Evolutionary conservation across 2,329 filamentous ascomycete species (phyloP), one percentile per base, ranked within the genome.

Genomic region (Botryotinia globosa): DNA sequence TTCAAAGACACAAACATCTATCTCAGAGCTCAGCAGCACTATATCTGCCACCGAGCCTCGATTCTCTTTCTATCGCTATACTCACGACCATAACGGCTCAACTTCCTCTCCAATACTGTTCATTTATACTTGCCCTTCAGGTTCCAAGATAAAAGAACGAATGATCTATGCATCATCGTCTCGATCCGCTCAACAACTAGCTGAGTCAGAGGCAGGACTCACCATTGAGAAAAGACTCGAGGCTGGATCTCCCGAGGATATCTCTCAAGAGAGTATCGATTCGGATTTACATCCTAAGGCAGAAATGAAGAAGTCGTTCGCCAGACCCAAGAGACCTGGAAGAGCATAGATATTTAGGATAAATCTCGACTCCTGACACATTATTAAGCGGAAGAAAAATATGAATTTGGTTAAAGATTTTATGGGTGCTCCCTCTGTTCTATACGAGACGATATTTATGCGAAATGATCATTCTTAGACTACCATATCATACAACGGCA

Each of bases 141-240:
- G 86, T 69, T 92, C 90, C 82, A 84, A 87, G 69, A 92, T 96
- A 84, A 94, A 93, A 84, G 91, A 92, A 82, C 87, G 92, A 75
- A 97, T 97, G 93, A 82, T 96, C 79, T 96, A 96, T 81, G 92
- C 93, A 48, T 84, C 90, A 39, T 90, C 90, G 84, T 90, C 90
- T 82, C 85, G 88, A 18, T 87, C 88, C 37, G 91, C 93, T 4
- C 84, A 94, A 44, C 82, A 84, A n/a, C 81, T 90, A 48, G 92
- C 92, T 29, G 88, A 90, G 78, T 83, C 82, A 51, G 88, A 93
- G 76, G 90, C 88, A 1, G 90, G 89, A 0, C 79, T 95, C 68
- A 85, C 84, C 72, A 84, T 93, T 7, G 89, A 88, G 73, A 94
- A 93, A 87, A 91, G 87, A 80, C 89, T 92, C 74, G 89, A 91